Base-by-base conservation (phyloP, 108 stramenopile species). In the Skeletonema potamos region DNA sequence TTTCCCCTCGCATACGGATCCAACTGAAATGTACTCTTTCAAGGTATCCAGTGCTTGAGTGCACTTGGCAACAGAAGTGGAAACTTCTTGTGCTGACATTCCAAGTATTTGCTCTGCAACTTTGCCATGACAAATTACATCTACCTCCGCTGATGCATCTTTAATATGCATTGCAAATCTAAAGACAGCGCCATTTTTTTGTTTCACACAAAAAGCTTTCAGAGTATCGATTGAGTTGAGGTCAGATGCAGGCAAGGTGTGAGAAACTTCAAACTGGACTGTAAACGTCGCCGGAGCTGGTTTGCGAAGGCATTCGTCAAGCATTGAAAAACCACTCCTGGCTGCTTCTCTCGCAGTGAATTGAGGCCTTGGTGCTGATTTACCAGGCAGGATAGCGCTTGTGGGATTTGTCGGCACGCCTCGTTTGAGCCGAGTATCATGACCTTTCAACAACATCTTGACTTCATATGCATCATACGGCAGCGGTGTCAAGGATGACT, bases 401-500 rank as follows among this genome's bases (percentile, higher is more conserved):
- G 46, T 58, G 17, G 81, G 81, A 72, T 91, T 94, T 66, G 59
- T 68, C 13, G 74, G 66, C 17, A 82, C 77, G 8, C 83, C 77
- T 39, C 65, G 34, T 58, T 66, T 36, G 26, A 92, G 41, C 5
- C 86, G 73, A 43, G 66, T 46, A 30, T 86, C 51, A 66, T 94
- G 93, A 12, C 67, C 66, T 48, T 48, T 60, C 58, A 94, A 67
- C 36, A 94, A n/a, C 18, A 27, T 17, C 65, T 81, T 57, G 11
- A 90, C 76, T 65, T 94, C 93, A 55, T 73, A 89, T 18, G 82
- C 76, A 44, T 83, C 56, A 29, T 79, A 80, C 10, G 90, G 90
- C 54, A 94, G 63, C 9, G 88, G 88, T 9, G 85, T 82, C 54
- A 92, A 61, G 48, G 83, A 90, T 26, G 87, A 77, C 56, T 80